Conservation (phyloP, 2,329 filamentous ascomycete species). For the Penicillium vulpinum region DNA sequence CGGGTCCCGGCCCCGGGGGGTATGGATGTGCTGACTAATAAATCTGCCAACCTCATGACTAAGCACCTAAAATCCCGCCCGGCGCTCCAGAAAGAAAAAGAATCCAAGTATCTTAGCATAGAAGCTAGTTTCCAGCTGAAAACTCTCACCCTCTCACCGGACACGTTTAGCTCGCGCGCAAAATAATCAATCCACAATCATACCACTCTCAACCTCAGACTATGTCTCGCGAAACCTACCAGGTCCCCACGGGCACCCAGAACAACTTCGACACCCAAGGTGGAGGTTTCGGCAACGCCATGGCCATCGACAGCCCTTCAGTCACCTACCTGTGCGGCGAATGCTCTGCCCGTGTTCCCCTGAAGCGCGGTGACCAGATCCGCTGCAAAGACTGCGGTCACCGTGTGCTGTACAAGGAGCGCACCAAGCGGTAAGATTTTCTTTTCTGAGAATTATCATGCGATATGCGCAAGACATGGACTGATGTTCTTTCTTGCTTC, state of each 20-base stretch:
- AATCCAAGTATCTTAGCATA: not conserved
- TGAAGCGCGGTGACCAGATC: constrained; percentile 78
- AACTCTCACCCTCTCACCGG: not conserved
- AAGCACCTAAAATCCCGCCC: constrained; percentile 10
- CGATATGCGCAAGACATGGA: not conserved
- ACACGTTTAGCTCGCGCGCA: not conserved
- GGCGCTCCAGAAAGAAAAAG: constrained; percentile 14
- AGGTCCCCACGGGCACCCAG: constrained; percentile 59
- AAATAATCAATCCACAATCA: not conserved
- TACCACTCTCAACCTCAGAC: constrained; percentile 5
- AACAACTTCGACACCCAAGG: constrained; percentile 44
- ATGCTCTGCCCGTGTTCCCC: constrained; percentile 73
- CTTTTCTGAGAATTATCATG: constrained; percentile 4
- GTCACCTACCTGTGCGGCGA: constrained; percentile 79
- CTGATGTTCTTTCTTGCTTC: constrained; percentile 17
- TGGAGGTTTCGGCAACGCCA: constrained; percentile 40
- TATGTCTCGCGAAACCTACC: constrained; percentile 76
- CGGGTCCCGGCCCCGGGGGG: no score
- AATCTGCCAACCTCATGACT: not conserved
- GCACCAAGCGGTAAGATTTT: constrained; percentile 81
- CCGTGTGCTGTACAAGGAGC: constrained; percentile 93
- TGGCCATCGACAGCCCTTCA: constrained; percentile 52
- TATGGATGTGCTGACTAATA: not conserved
- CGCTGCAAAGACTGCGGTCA: constrained; percentile 92
- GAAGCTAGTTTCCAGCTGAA: not conserved